Evolutionary conservation across 2,329 filamentous ascomycete genomes (phyloP).

Genomic region (Fusarium newnesense): DNA sequence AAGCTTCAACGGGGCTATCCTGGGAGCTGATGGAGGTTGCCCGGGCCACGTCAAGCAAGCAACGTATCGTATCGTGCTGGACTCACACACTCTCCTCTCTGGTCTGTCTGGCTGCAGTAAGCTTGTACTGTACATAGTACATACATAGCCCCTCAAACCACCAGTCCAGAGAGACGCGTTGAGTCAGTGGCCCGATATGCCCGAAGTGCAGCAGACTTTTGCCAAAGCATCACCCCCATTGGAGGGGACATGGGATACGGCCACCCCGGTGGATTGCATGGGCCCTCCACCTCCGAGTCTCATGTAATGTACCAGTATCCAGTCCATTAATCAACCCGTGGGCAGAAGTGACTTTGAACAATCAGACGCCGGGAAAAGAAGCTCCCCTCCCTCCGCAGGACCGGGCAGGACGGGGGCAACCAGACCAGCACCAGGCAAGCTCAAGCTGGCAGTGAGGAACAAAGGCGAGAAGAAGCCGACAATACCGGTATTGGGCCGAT

Average conservation of each 20-base stretch:
- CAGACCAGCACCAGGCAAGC: neutral
- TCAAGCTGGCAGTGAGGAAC: slow-evolving; percentile 2
- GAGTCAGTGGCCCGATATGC: slow-evolving; percentile 41
- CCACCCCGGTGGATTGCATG: slow-evolving; percentile 42
- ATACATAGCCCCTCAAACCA: slow-evolving; percentile 19
- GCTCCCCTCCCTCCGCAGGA: slow-evolving; percentile 29
- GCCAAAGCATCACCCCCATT: slow-evolving; percentile 41
- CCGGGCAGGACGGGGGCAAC: slow-evolving; percentile 28
- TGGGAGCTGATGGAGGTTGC: slow-evolving; percentile 38
- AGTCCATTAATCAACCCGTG: slow-evolving; percentile 37
- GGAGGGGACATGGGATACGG: slow-evolving; percentile 39
- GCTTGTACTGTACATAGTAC: neutral
- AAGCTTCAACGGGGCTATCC: slow-evolving; percentile 35
- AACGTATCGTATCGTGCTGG: neutral
- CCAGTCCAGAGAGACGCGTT: slow-evolving; percentile 17
- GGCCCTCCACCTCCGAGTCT: slow-evolving; percentile 41
- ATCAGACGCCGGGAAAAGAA: slow-evolving; percentile 19
- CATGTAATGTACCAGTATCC: slow-evolving; percentile 23
- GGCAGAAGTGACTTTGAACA: slow-evolving; percentile 29
- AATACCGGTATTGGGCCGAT: slow-evolving; percentile 26
- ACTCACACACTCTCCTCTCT: neutral
- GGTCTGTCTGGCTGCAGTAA: slow-evolving; percentile 9
- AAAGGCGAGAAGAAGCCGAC: slow-evolving; percentile 16
- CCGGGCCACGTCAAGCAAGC: slow-evolving; percentile 32
- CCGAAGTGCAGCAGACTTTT: slow-evolving; percentile 44